These are phyloP conservation scores for Porodaedalea pini DNA, from an alignment of 1,284 basidiomycete species.

Conservation along the genomic window DNA sequence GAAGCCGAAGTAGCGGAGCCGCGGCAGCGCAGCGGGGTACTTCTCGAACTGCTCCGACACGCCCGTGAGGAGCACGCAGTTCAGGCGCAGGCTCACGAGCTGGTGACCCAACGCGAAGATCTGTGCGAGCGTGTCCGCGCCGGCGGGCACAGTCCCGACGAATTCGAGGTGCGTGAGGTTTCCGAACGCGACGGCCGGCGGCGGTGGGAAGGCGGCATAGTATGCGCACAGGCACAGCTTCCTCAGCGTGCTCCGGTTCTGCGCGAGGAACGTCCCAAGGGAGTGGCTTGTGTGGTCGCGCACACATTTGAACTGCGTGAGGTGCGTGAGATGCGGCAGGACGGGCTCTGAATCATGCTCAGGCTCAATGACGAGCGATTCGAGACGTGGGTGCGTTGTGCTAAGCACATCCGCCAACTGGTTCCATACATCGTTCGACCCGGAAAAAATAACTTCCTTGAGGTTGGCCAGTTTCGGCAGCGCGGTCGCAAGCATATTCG, in stretches of 20 bases:
- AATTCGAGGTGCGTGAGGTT: slow-evolving; percentile 64
- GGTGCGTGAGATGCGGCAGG: slow-evolving; percentile 52
- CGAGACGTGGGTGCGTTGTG: slow-evolving; percentile 45
- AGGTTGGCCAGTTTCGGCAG: slow-evolving; percentile 59
- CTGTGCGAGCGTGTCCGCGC: slow-evolving; percentile 51
- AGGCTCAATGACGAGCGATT: slow-evolving; percentile 44
- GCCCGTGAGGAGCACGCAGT: slow-evolving; percentile 47
- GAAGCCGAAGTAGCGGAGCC: slow-evolving; percentile 61
- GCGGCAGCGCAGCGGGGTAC: slow-evolving; percentile 41
- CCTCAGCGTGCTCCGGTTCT: slow-evolving; percentile 52
- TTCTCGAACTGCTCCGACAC: slow-evolving; percentile 47
- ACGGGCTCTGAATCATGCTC: slow-evolving; percentile 42
- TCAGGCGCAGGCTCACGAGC: slow-evolving; percentile 55
- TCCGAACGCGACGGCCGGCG: slow-evolving; percentile 47
- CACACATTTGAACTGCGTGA: slow-evolving; percentile 54
- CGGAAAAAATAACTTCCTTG: slow-evolving; percentile 57
- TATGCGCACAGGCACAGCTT: slow-evolving; percentile 52
- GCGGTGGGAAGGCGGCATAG: slow-evolving; percentile 53
- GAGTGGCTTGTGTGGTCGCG: slow-evolving; percentile 37
- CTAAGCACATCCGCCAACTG: slow-evolving; percentile 52
- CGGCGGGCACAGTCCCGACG: slow-evolving; percentile 47
- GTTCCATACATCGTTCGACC: slow-evolving; percentile 49
- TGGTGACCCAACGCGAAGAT: slow-evolving; percentile 58
- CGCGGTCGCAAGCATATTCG: slow-evolving; percentile 64
- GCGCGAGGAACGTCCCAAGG: slow-evolving; percentile 46